These are phyloP conservation scores for Xylariales sp. DNA, from an alignment of 2,329 filamentous ascomycete genomes.

Conservation along the genomic window DNA sequence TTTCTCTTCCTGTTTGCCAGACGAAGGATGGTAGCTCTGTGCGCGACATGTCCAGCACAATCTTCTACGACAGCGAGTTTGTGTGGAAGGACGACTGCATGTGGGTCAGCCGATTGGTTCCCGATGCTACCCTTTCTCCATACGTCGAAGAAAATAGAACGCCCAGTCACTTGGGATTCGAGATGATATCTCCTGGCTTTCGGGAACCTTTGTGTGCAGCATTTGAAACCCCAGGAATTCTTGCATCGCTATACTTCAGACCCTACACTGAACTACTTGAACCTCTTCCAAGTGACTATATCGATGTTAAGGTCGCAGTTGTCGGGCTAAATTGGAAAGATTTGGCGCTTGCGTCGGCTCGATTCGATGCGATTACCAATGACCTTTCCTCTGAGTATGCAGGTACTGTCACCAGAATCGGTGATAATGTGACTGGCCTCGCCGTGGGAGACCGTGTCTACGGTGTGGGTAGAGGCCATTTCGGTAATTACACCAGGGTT, in stretches of 20 bases:
- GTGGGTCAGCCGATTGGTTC: conserved; percentile 22
- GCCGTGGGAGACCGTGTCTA: conserved; percentile 19
- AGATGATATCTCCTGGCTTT: conserved; percentile 9
- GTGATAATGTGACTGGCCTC: conserved; percentile 10
- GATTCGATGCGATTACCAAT: conserved; percentile 15
- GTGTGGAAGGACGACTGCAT: conserved; percentile 21
- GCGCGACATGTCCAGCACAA: background rate
- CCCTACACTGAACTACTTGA: conserved; percentile 13
- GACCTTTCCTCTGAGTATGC: conserved; percentile 14
- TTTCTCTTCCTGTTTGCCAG: too few species aligned
- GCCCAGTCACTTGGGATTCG: conserved; percentile 1
- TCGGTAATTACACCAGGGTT: conserved; percentile 18
- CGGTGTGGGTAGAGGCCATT: conserved; percentile 15
- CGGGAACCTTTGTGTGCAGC: conserved; percentile 16
- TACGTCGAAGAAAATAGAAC: conserved; percentile 10
- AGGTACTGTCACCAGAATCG: conserved; percentile 14
- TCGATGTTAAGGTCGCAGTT: conserved; percentile 22
- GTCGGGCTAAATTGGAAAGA: conserved; percentile 23
- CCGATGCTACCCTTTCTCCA: conserved; percentile 14
- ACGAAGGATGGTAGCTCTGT: too few species aligned
- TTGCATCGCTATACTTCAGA: conserved; percentile 21
- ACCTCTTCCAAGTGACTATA: conserved; percentile 13
- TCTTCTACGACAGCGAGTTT: conserved; percentile 21
- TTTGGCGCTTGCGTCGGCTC: conserved; percentile 15
- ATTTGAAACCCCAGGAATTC: conserved; percentile 21